These are phyloP conservation scores for Beauveria asiatica DNA, from an alignment of 2,329 filamentous ascomycete genomes.

Conservation along the genomic window DNA sequence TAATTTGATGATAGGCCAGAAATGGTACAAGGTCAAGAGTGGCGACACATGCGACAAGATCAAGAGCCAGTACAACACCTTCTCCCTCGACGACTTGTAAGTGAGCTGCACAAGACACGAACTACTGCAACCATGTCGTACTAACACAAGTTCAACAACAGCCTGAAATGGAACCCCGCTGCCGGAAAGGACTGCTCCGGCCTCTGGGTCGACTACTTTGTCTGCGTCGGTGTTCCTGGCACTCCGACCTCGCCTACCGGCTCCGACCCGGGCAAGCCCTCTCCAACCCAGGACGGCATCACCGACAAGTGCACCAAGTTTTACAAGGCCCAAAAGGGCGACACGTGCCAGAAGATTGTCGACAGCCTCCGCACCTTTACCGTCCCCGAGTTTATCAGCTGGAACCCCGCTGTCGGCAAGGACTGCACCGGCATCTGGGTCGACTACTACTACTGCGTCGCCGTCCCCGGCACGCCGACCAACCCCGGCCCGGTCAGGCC, in stretches of 20 bases:
- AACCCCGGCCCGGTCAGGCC: slow-evolving; percentile 1
- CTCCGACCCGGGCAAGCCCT: slow-evolving; percentile 8
- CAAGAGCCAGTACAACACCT: slow-evolving; percentile 17
- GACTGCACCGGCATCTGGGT: slow-evolving; percentile 11
- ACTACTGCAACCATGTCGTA: neutral
- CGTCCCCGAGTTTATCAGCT: slow-evolving; percentile 1
- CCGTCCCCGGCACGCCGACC: slow-evolving; percentile 9
- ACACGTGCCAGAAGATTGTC: slow-evolving; percentile 20
- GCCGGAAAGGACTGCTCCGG: slow-evolving; percentile 9
- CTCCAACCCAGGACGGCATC: slow-evolving; percentile 8
- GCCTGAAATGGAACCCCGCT: slow-evolving; percentile 22
- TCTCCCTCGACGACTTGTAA: slow-evolving; percentile 10
- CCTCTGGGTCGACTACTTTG: slow-evolving; percentile 12
- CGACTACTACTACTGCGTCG: slow-evolving; percentile 11
- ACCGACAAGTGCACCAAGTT: slow-evolving; percentile 8
- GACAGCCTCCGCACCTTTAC: slow-evolving; percentile 20
- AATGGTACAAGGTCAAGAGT: slow-evolving; percentile 11
- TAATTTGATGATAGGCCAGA: neutral
- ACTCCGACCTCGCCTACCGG: slow-evolving; percentile 3
- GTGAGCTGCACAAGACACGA: neutral
- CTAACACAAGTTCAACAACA: neutral
- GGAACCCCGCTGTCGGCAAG: slow-evolving; percentile 11
- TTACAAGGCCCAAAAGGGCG: slow-evolving; percentile 15
- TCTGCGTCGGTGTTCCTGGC: slow-evolving; percentile 20
- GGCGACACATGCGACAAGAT: slow-evolving; percentile 13